Percentiles rank a stretch among this genome's conserved stretches.
Conservation (phyloP, 148 eudicot species). For the Silene uniflora region DNA sequence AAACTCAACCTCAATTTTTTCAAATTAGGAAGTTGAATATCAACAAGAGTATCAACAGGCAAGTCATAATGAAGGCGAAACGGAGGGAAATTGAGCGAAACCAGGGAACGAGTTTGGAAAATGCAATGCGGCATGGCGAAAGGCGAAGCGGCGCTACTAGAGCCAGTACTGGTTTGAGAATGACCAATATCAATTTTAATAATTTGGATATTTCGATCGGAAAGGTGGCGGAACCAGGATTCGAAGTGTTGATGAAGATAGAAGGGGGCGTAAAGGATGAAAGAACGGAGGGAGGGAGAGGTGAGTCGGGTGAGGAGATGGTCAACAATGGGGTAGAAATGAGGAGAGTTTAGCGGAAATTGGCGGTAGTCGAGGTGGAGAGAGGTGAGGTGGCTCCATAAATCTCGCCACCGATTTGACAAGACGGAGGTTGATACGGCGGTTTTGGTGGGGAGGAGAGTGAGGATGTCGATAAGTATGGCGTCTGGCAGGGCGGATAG, state of each 20-base stretch:
- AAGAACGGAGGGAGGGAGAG: neutral
- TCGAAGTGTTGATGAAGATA: neutral
- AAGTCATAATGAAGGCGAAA: too few species aligned
- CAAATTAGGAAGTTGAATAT: too few species aligned
- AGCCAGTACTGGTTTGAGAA: neutral
- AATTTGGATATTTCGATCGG: neutral
- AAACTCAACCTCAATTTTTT: neutral
- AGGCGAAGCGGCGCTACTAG: neutral
- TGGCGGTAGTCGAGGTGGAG: neutral
- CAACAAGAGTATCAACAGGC: too few species aligned
- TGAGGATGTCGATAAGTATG: too few species aligned
- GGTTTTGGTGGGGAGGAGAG: neutral
- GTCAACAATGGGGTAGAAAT: neutral
- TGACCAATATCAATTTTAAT: neutral
- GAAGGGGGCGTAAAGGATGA: neutral
- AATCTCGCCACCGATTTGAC: neutral
- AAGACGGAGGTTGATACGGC: conserved; percentile 4
- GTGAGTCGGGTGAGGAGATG: neutral
- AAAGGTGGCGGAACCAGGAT: neutral
- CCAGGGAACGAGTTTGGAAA: neutral
- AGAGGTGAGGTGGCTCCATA: conserved; percentile 1
- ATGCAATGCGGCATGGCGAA: neutral
- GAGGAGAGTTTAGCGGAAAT: neutral
- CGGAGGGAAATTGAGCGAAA: neutral
- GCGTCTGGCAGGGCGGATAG: too few species aligned